These are phyloP conservation scores for Scutellaria barbata DNA, from an alignment of 257 asterid species.

Conservation along the genomic window DNA sequence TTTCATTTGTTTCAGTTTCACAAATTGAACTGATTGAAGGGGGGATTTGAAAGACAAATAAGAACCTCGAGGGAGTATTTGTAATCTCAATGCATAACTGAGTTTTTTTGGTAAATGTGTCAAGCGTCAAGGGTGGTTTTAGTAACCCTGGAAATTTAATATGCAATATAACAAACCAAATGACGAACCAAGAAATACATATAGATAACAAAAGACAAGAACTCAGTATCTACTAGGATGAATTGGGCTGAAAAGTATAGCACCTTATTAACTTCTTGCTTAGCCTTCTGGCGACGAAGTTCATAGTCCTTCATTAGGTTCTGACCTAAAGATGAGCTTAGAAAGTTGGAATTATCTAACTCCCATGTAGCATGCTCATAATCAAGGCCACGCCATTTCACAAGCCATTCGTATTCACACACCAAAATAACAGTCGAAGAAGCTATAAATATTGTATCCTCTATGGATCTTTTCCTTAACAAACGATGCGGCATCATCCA, in stretches of 20 bases:
- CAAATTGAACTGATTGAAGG: background rate
- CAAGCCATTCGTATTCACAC: constrained; percentile 73
- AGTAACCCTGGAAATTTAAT: constrained; percentile 1
- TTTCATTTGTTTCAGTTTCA: no score
- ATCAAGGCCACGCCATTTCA: constrained; percentile 71
- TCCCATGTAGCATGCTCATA: constrained; percentile 77
- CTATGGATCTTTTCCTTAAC: constrained; percentile 57
- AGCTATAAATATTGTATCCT: constrained; percentile 41
- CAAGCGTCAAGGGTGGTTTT: background rate
- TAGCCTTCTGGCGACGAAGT: constrained; percentile 49
- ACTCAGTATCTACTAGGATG: constrained; percentile 7
- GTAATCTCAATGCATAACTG: background rate
- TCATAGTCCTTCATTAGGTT: constrained; percentile 54
- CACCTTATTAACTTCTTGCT: constrained; percentile 55
- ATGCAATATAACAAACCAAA: constrained; percentile 12
- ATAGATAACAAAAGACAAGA: constrained; percentile 7
- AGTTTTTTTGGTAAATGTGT: background rate
- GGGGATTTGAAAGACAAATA: background rate
- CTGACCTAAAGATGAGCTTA: constrained; percentile 55
- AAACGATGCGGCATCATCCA: constrained; percentile 74
- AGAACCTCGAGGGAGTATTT: background rate
- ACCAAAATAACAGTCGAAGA: constrained; percentile 42
- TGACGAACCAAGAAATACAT: constrained; percentile 13
- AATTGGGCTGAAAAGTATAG: constrained; percentile 17
- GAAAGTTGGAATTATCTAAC: constrained; percentile 53